Evolutionary conservation across 2,329 filamentous ascomycete species (phyloP).

Genomic region (Epichloe brachyelytri): DNA sequence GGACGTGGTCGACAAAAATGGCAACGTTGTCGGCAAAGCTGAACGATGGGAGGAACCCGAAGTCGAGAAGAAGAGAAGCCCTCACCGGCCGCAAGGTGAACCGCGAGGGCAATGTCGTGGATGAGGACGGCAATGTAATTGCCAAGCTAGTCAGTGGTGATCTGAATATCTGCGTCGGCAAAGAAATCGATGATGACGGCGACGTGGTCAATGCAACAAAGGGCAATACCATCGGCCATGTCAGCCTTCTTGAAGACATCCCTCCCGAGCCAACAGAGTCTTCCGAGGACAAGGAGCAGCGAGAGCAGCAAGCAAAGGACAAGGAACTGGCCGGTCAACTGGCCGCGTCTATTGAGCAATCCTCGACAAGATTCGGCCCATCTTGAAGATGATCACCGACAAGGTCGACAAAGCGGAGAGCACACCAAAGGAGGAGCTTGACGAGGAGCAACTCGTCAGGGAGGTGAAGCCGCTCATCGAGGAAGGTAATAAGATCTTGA

Average conservation of each 20-base stretch:
- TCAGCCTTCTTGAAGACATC: slow-evolving; percentile 51
- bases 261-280: slow-evolving; percentile 33
- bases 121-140: slow-evolving; percentile 46
- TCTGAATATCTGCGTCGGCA: slow-evolving; percentile 49
- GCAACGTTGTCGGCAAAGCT: slow-evolving; percentile 43
- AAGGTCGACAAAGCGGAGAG: slow-evolving; percentile 70
- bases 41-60: slow-evolving; percentile 46
- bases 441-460: slow-evolving; percentile 79
- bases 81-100: slow-evolving; percentile 43
- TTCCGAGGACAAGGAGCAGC: slow-evolving; percentile 37
- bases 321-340: slow-evolving; percentile 68
- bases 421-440: slow-evolving; percentile 72
- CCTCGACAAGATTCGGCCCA: slow-evolving; percentile 74
- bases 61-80: slow-evolving; percentile 32
- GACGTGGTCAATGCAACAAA: slow-evolving; percentile 59
- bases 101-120: slow-evolving; percentile 44
- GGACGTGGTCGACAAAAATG: slow-evolving; percentile 67
- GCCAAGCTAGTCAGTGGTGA: slow-evolving; percentile 59
- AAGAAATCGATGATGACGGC: slow-evolving; percentile 57
- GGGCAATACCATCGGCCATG: slow-evolving; percentile 53
- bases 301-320: slow-evolving; percentile 49
- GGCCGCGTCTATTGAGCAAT: slow-evolving; percentile 57
- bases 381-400: slow-evolving; percentile 79
- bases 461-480: slow-evolving; percentile 82
- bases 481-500: slow-evolving; percentile 67